Evolutionary conservation across 148 eudicot genomes (phyloP).

Genomic region (Nepenthes gracilis): DNA sequence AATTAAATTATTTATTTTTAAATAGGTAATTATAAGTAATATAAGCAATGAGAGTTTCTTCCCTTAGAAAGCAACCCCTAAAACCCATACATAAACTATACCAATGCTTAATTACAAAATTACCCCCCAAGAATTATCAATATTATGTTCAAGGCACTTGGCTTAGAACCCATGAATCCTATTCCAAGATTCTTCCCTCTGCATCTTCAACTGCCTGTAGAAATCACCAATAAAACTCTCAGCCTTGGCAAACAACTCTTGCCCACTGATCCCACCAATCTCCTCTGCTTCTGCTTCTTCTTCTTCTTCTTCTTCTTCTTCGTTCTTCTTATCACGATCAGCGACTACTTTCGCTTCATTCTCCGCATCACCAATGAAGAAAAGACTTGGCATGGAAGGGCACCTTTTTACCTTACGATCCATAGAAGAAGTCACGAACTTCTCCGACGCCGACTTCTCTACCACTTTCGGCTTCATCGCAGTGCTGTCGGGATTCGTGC

Average conservation of each 20-base stretch:
- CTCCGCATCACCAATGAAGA: constrained; percentile 29
- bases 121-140: no score
- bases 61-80: no score
- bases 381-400: constrained; percentile 35
- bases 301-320: constrained; percentile 3
- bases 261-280: constrained; percentile 14
- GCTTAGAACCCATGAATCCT: constrained; percentile 30
- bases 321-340: background rate
- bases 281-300: constrained; percentile 12
- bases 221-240: constrained; percentile 53
- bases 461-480: constrained; percentile 9
- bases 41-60: no score
- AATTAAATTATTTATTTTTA: no score
- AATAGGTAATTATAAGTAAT: no score
- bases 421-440: constrained; percentile 4
- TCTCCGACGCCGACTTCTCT: constrained; percentile 19
- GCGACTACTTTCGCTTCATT: background rate
- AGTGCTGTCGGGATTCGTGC: background rate
- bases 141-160: no score
- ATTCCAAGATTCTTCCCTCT: constrained; percentile 59
- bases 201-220: constrained; percentile 52
- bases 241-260: constrained; percentile 40
- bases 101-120: no score
- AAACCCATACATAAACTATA: no score
- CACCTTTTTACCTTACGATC: constrained; percentile 25